Evolutionary conservation across 2,329 filamentous ascomycete species (phyloP), one percentile per base, ranked within the genome.

Genomic region (Uncinocarpus reesii): DNA sequence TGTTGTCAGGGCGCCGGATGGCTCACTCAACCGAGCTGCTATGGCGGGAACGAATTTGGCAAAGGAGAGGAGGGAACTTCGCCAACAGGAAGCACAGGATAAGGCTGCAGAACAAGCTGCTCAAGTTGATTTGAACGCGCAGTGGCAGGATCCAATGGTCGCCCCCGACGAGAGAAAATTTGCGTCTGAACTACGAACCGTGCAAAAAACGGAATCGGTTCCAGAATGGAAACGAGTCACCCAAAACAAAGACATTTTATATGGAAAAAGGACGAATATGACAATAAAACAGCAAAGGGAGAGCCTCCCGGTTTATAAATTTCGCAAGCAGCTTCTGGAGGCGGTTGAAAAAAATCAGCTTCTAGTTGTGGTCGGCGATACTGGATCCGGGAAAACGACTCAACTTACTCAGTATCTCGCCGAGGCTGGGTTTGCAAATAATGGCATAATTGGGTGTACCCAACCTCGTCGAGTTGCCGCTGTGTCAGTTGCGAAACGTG

Each of bases 101-200:
- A 71, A 84, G 68, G 70, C 78, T 20, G 83, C 87, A 18, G 80
- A 92, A 52, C 80, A 86, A 54, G 76, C 80, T 1, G 71, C 80
- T 0, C 84, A 88, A 58, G 84, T 92, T 26, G 88, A 96, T 59
- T 72, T 98, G 2, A 80, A 83, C 45, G 80, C 86, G 10, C 88
- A 95, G 65, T 98, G 93, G 93, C 84, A 95, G 50, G 92, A 98
- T 63, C 92, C 92, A 0, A 95, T 98, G 89, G 83, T 87, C 11
- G 79, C 82, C 20, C 83, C 86, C 1, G 84, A 92, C 55, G 80
- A 89, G 62, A 78, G 84, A 48, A 83, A 92, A 55, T 98, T 98
- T 66, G 92, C 92, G 1, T 83, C 83, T 55, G 92, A 96, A 56
- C 65, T 96, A 42, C 79, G 86, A 47, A 62, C 71, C 32, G 70